A percentile compares a stretch with the other conserved stretches of the same genome.
Conservation (phyloP, 371 early-diverging fungal genomes). For the Circinella umbellata region DNA sequence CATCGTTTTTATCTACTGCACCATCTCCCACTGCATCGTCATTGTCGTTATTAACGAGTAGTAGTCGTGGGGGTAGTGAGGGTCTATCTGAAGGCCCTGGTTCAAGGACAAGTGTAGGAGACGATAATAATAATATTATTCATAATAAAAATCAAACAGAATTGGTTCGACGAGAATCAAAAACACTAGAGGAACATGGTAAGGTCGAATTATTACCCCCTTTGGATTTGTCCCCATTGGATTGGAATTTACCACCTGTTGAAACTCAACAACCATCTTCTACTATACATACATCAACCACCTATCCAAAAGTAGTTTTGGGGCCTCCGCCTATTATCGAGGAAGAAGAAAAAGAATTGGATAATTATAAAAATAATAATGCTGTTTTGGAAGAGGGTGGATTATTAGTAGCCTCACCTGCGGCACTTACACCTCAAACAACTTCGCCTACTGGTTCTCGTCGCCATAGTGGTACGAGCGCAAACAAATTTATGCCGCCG, state of each 20-base stretch:
- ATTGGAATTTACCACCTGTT: constrained; percentile 12
- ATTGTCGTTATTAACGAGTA: constrained; percentile 9
- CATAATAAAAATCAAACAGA: background rate
- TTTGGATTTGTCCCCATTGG: constrained; percentile 20
- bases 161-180: background rate
- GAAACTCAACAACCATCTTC: background rate
- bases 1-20: constrained; percentile 12
- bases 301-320: constrained; percentile 2
- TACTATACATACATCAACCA: too few species aligned
- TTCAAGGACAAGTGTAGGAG: background rate
- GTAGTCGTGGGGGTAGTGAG: background rate
- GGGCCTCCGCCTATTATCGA: background rate
- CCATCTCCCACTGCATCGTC: constrained; percentile 18
- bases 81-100: background rate
- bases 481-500: constrained; percentile 2
- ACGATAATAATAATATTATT: background rate
- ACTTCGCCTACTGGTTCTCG: background rate
- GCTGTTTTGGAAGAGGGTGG: background rate
- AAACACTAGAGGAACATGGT: constrained; percentile 13
- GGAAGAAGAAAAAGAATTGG: constrained; percentile 3
- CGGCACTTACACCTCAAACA: constrained; percentile 9
- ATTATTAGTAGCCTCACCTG: constrained; percentile 9
- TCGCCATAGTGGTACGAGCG: background rate
- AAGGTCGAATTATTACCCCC: constrained; percentile 16
- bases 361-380: background rate